Evolutionary conservation across 2,329 filamentous ascomycete genomes (phyloP).

Genomic region (Delphinella strobiligena): DNA sequence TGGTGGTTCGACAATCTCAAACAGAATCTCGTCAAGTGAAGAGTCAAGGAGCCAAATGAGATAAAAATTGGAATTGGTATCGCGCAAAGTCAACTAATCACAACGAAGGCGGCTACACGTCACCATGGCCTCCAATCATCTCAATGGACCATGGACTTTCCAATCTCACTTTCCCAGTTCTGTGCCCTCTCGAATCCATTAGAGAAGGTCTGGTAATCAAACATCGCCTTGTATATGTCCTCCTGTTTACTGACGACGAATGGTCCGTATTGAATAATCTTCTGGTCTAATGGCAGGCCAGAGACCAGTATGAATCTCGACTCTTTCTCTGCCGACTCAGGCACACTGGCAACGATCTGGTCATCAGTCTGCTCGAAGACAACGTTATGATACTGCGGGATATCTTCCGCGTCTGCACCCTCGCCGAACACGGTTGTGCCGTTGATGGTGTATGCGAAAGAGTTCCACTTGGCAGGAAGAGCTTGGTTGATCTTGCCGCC

Average conservation of each 20-base stretch:
- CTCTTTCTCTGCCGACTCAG: constrained; percentile 48
- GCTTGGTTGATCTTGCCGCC: constrained; percentile 66
- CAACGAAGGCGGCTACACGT: too few relatives aligned
- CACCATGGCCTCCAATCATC: too few relatives aligned
- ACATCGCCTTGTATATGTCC: constrained; percentile 63
- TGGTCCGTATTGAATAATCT: constrained; percentile 72
- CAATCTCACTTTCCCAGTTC: constrained; percentile 78
- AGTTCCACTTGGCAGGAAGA: constrained; percentile 73
- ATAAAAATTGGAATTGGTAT: too few relatives aligned
- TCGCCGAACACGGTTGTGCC: constrained; percentile 55
- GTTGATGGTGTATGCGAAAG: constrained; percentile 76
- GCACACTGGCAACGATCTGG: constrained; percentile 58
- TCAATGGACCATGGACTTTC: constrained; percentile 51
- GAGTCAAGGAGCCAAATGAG: too few relatives aligned
- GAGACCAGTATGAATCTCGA: constrained; percentile 60
- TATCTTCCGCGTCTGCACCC: constrained; percentile 36
- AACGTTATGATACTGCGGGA: constrained; percentile 72
- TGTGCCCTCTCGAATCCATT: constrained; percentile 74
- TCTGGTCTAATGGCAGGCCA: constrained; percentile 67
- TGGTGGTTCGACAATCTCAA: too few relatives aligned
- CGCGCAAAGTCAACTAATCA: too few relatives aligned
- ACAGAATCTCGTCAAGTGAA: too few relatives aligned
- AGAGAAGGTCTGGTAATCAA: constrained; percentile 58
- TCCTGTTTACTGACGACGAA: constrained; percentile 66
- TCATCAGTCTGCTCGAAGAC: constrained; percentile 77